Evolutionary conservation across 2,329 filamentous ascomycete genomes (phyloP), one percentile per base, ranked within the genome.

Genomic region (Diaporthe destruens): DNA sequence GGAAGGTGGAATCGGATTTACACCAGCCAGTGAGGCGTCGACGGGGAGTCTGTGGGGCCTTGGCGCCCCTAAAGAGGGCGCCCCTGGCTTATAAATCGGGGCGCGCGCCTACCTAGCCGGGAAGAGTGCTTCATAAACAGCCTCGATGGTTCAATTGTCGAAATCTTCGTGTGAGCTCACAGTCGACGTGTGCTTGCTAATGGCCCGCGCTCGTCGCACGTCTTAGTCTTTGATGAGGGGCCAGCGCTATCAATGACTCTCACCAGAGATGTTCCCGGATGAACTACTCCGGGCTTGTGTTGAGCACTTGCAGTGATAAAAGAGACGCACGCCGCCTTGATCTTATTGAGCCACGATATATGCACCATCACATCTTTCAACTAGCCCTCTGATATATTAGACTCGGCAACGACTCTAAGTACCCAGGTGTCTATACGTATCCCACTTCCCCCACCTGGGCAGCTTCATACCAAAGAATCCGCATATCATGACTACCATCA

Each of bases 401-500:
- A 49, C 44, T 49, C 44, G 11, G 14, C 11, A 23, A 39, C n/a
- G n/a, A n/a, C n/a, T n/a, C n/a, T n/a, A n/a, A n/a, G n/a, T n/a
- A n/a, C n/a, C n/a, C n/a, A n/a, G n/a, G n/a, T n/a, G n/a, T n/a
- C n/a, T n/a, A n/a, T n/a, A n/a, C n/a, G n/a, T n/a, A n/a, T 14
- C 14, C 36, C 3, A 25, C 16, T 6, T 5, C 25, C 25, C 23
- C n/a, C 32, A n/a, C n/a, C n/a, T n/a, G n/a, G n/a, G n/a, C n/a
- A 65, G 20, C 42, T 49, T 49, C 39, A 49, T 3, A 32, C 9
- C 12, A 18, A 16, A 34, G 18, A 14, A 36, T 7, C 7, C 20
- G 16, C 44, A 51, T 12, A 51, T 65, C 44, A 65, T 65, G 61
- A 51, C 72, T 49, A 32, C 77, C 44, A 77, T 83, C 75, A 83